Evolutionary conservation across 2,329 filamentous ascomycete genomes (phyloP), one percentile per base, ranked within the genome.

Genomic region (Penicillium psychrosexuale): DNA sequence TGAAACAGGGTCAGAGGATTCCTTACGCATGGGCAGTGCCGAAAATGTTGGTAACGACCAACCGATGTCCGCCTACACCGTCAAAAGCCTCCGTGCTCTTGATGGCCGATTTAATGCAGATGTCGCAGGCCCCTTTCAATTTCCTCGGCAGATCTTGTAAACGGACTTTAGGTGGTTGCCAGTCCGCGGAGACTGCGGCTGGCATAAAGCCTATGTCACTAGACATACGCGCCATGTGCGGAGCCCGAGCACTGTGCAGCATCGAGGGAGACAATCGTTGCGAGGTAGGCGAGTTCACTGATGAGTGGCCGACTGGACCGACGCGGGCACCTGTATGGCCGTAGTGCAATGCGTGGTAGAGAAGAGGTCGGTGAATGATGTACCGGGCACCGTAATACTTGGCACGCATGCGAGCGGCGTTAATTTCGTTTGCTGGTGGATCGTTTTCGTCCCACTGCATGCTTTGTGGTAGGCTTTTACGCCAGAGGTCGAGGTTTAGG

Each of bases 381-480:
- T 95, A 91, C 61, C 88, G 84, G 0, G 91, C 92, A 19, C 94
- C 94, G 79, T 93, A 97, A 72, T 94, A 97, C 72, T 99, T 97
- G 13, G 90, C 94, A 39, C 93, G 86, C 58, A 97, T 79, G 22
- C 94, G 84, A 31, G 93, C 93, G 12, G 84, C 80, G 15, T 97
- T 84, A 56, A 97, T 91, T 46, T 96, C 86, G 0, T 68, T 72
- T 0, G 91, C 83, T 1, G 91, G 90, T 5, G 80, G 79, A 51
- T 96, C 90, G 2, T 79, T 73, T 56, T 91, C 88, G 2, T 81
- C 69, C 78, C 88, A 90, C 52, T 74, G 73, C 82, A 93, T 66
- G 3, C 66, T 57, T 1, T 71, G 60, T 0, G 80, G 80, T 5
- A 85, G 73, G 12, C 75, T 72, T n/a, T 63, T 63, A 47, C 82